Conservation (phyloP, 2,329 filamentous ascomycete genomes). For the Mycosphaerella sp. region DNA sequence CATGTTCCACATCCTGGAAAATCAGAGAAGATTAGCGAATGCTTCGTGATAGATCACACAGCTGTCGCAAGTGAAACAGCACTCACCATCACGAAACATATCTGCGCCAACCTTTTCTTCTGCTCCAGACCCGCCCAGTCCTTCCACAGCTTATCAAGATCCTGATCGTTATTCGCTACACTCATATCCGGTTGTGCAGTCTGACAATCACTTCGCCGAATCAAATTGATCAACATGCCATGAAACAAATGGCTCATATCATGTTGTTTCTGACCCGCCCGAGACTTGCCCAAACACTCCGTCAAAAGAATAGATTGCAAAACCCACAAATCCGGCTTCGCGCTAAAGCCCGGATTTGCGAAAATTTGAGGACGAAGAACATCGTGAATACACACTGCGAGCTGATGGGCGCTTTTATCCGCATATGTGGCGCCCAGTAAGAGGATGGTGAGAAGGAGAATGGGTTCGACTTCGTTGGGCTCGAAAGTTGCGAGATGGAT, state of each 20-base stretch:
- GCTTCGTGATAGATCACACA: too few species aligned
- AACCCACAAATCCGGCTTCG: slow-evolving; percentile 55
- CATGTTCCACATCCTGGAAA: slow-evolving; percentile 51
- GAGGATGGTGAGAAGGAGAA: slow-evolving; percentile 51
- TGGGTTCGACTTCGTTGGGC: slow-evolving; percentile 43
- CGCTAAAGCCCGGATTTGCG: slow-evolving; percentile 50
- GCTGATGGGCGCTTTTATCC: slow-evolving; percentile 52
- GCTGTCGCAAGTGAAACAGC: not conserved
- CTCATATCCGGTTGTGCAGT: slow-evolving; percentile 37
- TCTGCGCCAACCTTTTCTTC: slow-evolving; percentile 52
- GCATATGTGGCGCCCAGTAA: slow-evolving; percentile 58
- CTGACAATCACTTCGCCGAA: slow-evolving; percentile 49
- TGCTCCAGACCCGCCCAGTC: slow-evolving; percentile 52
- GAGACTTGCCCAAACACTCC: slow-evolving; percentile 58
- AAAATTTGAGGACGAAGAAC: slow-evolving; percentile 55
- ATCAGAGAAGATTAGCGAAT: not conserved
- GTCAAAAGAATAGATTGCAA: slow-evolving; percentile 56
- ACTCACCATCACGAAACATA: slow-evolving; percentile 55
- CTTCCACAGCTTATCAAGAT: slow-evolving; percentile 46
- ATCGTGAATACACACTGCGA: slow-evolving; percentile 58
- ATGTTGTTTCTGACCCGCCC: slow-evolving; percentile 57
- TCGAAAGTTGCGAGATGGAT: slow-evolving; percentile 55
- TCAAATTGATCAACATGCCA: slow-evolving; percentile 50
- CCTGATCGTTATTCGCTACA: slow-evolving; percentile 32
- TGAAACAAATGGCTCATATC: slow-evolving; percentile 58